Evolutionary conservation across 2,329 filamentous ascomycete species (phyloP).

Genomic region (Chrysoporthe austroafricana): DNA sequence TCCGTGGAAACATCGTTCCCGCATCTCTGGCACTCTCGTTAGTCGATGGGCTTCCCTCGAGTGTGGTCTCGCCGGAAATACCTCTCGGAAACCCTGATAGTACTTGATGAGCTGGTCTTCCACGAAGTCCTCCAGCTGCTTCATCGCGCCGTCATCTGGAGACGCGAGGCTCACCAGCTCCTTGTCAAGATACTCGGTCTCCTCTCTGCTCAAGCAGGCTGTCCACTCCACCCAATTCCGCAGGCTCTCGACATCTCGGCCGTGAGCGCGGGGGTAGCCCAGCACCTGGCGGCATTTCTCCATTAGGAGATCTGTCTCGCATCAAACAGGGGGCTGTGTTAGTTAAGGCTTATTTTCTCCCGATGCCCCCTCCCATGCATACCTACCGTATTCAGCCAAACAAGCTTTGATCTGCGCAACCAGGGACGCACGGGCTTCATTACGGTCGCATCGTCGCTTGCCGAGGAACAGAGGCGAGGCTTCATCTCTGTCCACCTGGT

Average conservation of each 20-base stretch:
- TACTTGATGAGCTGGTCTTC: too few relatives aligned
- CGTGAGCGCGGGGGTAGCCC: background rate
- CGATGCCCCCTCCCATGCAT: too few relatives aligned
- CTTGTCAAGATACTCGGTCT: background rate
- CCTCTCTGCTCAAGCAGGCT: background rate
- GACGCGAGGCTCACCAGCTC: background rate
- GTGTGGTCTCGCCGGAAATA: too few relatives aligned
- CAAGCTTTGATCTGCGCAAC: background rate
- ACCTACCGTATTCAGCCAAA: background rate
- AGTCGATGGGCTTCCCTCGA: too few relatives aligned
- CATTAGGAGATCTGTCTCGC: background rate
- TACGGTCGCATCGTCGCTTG: background rate
- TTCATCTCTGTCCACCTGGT: background rate
- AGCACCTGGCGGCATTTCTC: background rate
- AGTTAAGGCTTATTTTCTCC: too few relatives aligned
- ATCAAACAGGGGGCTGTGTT: too few relatives aligned
- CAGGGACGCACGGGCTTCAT: background rate
- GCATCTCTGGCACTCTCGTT: too few relatives aligned
- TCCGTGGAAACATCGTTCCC: too few relatives aligned
- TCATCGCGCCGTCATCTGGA: too few relatives aligned
- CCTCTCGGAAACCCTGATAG: too few relatives aligned
- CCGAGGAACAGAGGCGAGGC: background rate
- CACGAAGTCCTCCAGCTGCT: too few relatives aligned
- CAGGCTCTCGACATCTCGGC: background rate
- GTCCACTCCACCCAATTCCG: background rate